Percentiles rank a stretch among this genome's conserved stretches.
phyloP scores from a whole-genome alignment of 768 basidiomycete genomes.

The Auriscalpium vulgare region DNA sequence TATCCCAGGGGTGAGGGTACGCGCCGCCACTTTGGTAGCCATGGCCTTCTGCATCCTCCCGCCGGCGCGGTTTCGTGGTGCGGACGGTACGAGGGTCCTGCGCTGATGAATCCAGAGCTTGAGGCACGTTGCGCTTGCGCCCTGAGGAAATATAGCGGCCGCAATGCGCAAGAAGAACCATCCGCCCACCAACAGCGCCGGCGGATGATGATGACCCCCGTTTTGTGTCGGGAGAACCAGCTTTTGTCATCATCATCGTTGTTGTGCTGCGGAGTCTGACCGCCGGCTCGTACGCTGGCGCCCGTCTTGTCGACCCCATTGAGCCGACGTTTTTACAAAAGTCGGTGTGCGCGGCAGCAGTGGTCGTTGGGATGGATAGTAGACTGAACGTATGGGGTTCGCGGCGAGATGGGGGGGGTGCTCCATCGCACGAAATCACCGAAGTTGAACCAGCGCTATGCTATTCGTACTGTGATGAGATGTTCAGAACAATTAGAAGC shows the following conservation, averaged over 20 bases:
- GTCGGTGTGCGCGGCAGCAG: slow-evolving; percentile 28
- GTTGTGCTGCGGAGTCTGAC: background rate
- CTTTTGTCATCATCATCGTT: background rate
- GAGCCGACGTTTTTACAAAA: slow-evolving; percentile 28
- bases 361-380: slow-evolving; percentile 41
- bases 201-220: background rate
- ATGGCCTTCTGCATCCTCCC: background rate
- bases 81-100: background rate
- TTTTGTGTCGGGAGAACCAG: background rate
- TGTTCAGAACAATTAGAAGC: background rate
- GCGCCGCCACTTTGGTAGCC: background rate
- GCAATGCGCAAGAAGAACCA: background rate
- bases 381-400: slow-evolving; percentile 59
- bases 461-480: slow-evolving; percentile 46
- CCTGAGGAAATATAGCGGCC: too few species aligned
- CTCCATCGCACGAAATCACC: slow-evolving; percentile 50
- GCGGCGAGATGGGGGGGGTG: slow-evolving; percentile 24
- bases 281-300: background rate
- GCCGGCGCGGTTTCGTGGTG: slow-evolving; percentile 4
- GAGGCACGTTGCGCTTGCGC: too few species aligned
- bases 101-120: too few species aligned
- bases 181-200: background rate
- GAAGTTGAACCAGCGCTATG: slow-evolving; percentile 55
- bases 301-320: slow-evolving; percentile 12
- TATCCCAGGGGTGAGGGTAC: background rate